A percentile compares a stretch with the other conserved stretches of the same genome.
Conservation (phyloP, 768 basidiomycete genomes). For the Podaxis carcinomalis region DNA sequence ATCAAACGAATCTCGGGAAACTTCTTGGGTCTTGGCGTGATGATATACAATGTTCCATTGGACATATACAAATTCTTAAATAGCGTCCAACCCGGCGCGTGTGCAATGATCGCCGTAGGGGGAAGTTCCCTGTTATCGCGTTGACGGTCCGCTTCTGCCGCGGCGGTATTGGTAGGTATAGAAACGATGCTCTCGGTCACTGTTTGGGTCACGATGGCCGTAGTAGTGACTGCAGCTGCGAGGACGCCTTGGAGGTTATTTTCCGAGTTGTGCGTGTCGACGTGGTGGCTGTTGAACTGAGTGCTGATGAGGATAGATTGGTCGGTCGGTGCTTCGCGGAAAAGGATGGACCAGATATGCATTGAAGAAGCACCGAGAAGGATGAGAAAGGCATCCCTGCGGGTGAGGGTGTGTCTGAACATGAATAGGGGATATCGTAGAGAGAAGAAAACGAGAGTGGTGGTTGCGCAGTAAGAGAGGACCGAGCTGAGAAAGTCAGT, state of each 20-base stretch:
- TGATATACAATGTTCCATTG: constrained; percentile 74
- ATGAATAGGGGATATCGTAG: constrained; percentile 11
- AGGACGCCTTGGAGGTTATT: constrained; percentile 1
- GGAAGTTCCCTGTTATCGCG: constrained; percentile 31
- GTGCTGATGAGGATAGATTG: constrained; percentile 29
- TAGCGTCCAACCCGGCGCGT: constrained; percentile 82
- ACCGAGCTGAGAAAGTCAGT: too few species aligned
- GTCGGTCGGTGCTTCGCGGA: constrained; percentile 20
- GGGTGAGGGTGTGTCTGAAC: constrained; percentile 39
- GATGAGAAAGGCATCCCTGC: constrained; percentile 57
- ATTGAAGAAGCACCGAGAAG: constrained; percentile 53
- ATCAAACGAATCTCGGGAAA: constrained; percentile 53
- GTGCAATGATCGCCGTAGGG: constrained; percentile 52
- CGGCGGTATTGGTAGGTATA: neutral
- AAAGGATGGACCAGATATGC: constrained; percentile 46
- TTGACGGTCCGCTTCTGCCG: constrained; percentile 10
- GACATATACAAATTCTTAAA: constrained; percentile 83
- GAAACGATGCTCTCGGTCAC: constrained; percentile 1
- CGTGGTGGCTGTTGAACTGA: constrained; percentile 14
- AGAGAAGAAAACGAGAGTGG: neutral
- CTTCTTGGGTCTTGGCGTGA: constrained; percentile 32
- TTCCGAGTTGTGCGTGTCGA: neutral
- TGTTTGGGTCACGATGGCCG: constrained; percentile 1
- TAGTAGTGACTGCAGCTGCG: constrained; percentile 1
- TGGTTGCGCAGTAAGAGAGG: neutral